Conservation (phyloP, 805 yeast species). For the Barnettozyma botsteinii region DNA sequence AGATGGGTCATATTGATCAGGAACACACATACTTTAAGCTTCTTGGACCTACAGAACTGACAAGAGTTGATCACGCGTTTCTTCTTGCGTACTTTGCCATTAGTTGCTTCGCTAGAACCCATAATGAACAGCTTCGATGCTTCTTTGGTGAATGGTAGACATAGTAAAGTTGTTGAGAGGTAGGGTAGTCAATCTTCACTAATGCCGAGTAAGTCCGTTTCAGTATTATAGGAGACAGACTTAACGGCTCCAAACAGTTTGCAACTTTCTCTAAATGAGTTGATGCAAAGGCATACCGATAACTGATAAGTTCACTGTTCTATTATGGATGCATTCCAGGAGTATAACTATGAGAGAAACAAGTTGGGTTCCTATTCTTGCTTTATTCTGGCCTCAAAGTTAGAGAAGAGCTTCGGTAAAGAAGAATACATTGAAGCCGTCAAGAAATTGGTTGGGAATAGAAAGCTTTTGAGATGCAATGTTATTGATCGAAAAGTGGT, state of each 20-base stretch:
- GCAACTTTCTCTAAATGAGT: too few species aligned
- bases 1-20: not conserved
- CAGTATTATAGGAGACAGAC: too few species aligned
- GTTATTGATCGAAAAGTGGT: not conserved
- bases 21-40: conserved; percentile 4
- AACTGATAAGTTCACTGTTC: not conserved
- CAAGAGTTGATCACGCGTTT: conserved; percentile 7
- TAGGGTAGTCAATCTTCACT: too few species aligned
- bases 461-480: conserved; percentile 4
- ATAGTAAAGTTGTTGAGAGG: too few species aligned
- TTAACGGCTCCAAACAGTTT: too few species aligned
- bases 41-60: conserved; percentile 6
- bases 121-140: too few species aligned
- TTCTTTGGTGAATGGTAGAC: too few species aligned
- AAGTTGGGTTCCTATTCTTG: conserved; percentile 5
- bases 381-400: conserved; percentile 6
- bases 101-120: too few species aligned
- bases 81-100: conserved; percentile 1
- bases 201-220: too few species aligned
- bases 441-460: not conserved
- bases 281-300: too few species aligned
- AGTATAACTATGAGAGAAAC: conserved; percentile 4
- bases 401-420: not conserved
- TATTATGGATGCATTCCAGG: conserved; percentile 1
- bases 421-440: not conserved